Evolutionary conservation across 2,329 filamentous ascomycete species (phyloP), one percentile per base, ranked within the genome.

Genomic region (Alternaria longipes): DNA sequence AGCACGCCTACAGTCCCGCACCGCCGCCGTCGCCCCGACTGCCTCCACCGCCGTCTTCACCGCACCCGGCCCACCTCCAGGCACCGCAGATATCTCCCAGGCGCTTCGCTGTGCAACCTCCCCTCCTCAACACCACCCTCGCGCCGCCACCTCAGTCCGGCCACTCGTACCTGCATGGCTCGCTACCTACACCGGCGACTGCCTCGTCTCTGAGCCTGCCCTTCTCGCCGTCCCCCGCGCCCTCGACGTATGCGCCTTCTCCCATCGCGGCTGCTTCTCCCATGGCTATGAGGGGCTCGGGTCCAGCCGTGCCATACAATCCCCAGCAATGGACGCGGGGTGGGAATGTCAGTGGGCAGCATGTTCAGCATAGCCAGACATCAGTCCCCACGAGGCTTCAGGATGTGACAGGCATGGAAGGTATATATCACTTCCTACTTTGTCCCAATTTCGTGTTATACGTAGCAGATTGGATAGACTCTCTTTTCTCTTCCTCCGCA

Each of bases 351-450:
- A 75, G 76, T 60, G 81, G 79, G 20, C 70, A 72, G 56, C 76
- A 78, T 69, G 65, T 78, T 20, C 76, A 75, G 28, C 71, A 78
- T 60, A 69, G 60, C 57, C 75, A 74, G 56, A 68, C 65, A 63
- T 68, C 63, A 50, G 73, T 69, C 51, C 71, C 69, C 40, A 63
- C 53, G 20, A 75, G 76, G 40, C 74, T 78, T 18, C 67, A 74
- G 56, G 80, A 83, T 32, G 64, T 80, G 8, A 82, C 81, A 18
- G 83, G 80, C 54, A 84, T 83, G 82, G 83, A 84, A 79, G 80
- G 82, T 84, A 79, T 51, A 61, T 40, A n/a, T 58, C 54, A 59
- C 55, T 42, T 56, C 44, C 24, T 28, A 52, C 36, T 55, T 51
- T 46, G 22, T 49, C 59, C 30, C 49, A 26, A 9, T 36, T 38